Evolutionary conservation across 441 rosid species (phyloP), one percentile per base, ranked within the genome.

Genomic region (Populus hybrid): DNA sequence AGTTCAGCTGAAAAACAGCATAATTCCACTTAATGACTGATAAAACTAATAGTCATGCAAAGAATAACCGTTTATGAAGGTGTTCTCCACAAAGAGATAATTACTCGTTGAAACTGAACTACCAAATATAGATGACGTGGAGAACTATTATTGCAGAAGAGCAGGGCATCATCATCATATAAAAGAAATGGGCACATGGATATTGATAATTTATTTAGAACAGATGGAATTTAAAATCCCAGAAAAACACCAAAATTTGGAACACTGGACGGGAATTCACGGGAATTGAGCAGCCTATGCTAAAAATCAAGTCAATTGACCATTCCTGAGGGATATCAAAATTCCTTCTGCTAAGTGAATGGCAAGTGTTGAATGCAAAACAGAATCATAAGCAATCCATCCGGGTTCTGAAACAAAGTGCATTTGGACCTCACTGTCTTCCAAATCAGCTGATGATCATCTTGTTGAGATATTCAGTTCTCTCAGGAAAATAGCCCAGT

Each of bases 361-460:
- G 33, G n/a, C 36, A 26, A 70, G 5, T 69, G 4, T 35, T 65
- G 23, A 42, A 69, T 36, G 69, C 75, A 65, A 69, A 78, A 69
- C 33, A 50, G 38, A 76, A 64, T 76, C 67, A 72, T 53, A 50
- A 10, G 20, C 6, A 75, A 56, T n/a, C 71, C 68, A 73, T 53
- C 61, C 2, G 68, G 29, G 20, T 68, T 61, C 77, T 64, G 64
- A 14, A 21, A 64, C 67, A 12, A 24, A 20, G 35, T 29, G 72
- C 23, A 36, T 71, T 28, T 35, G 61, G 63, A 74, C 26, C 35
- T 71, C 69, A 71, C 9, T 23, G 20, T 78, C 14, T 59, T 35
- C 72, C 1, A 45, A 63, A 82, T 93, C 80, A 95, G 89, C 93
- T 87, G 84, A 91, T 91, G 83, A 95, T 90, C 97, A 95, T 92